Percentiles rank a stretch among this genome's conserved stretches.
Evolutionary conservation across 305 asterid species (phyloP).

Genomic region (Stenogyne calaminthoides): DNA sequence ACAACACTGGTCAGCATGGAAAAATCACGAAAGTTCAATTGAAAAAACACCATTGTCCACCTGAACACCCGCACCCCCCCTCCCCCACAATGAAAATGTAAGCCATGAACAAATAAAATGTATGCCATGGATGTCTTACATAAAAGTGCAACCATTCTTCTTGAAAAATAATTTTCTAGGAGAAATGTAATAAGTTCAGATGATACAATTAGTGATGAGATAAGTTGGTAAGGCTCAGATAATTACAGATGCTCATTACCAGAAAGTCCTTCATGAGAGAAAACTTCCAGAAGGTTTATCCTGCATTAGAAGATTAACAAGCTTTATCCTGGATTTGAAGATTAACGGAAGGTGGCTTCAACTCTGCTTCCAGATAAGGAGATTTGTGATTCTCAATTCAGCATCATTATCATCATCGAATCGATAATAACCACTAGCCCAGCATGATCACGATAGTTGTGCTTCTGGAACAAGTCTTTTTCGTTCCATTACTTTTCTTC

Average conservation of each 20-base stretch:
- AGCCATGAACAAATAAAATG: conserved; percentile 7
- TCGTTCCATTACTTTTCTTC: conserved; percentile 25
- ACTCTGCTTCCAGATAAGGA: conserved; percentile 37
- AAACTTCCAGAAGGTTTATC: conserved; percentile 43
- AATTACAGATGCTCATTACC: conserved; percentile 45
- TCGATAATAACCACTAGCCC: conserved; percentile 69
- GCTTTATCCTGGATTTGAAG: conserved; percentile 44
- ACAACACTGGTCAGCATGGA: conserved; percentile 17
- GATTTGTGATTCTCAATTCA: conserved; percentile 25
- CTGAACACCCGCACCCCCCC: not conserved
- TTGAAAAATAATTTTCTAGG: conserved; percentile 17
- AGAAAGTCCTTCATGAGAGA: conserved; percentile 49
- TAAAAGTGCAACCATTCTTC: conserved; percentile 26
- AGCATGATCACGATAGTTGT: conserved; percentile 40
- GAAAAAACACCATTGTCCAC: no score
- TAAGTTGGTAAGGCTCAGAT: conserved; percentile 11
- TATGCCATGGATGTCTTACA: conserved; percentile 14
- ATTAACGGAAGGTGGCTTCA: conserved; percentile 36
- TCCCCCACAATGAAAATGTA: conserved; percentile 1
- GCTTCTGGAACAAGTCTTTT: conserved; percentile 39
- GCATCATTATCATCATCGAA: conserved; percentile 71
- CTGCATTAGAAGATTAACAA: conserved; percentile 32
- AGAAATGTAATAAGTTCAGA: conserved; percentile 10
- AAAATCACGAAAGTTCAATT: not conserved
- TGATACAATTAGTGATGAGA: not conserved